Percentiles rank a stretch among this genome's conserved stretches.
phyloP scores from a whole-genome alignment of 345 rosid species.

The Salix viminalis region DNA sequence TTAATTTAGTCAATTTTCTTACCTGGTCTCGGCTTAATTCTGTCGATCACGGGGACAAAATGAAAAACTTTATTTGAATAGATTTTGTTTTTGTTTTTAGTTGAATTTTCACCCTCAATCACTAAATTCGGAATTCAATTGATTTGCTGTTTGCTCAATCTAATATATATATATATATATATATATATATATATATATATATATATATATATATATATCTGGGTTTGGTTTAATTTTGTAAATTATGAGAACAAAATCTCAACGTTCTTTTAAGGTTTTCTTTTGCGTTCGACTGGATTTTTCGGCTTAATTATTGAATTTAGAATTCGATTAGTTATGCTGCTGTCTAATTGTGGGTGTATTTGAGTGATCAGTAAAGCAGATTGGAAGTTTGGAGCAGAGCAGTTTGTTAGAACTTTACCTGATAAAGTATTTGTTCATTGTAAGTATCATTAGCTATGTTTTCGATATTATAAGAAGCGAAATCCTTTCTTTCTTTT shows the following conservation, averaged over 20 bases:
- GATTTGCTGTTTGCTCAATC: background rate
- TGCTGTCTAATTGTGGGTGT: background rate
- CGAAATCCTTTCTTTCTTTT: background rate
- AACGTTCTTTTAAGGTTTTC: background rate
- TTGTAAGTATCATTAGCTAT: slow-evolving; percentile 42
- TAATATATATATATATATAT: background rate
- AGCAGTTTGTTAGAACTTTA: slow-evolving; percentile 67
- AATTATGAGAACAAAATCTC: background rate
- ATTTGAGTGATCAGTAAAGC: slow-evolving; percentile 47
- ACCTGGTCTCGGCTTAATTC: background rate
- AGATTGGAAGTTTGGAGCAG: slow-evolving; percentile 94
- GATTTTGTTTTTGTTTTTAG: background rate
- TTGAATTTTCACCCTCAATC: background rate
- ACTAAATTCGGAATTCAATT: background rate
- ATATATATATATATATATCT: background rate
- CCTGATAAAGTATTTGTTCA: slow-evolving; percentile 85
- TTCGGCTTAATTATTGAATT: background rate
- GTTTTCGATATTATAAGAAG: background rate
- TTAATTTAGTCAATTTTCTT: background rate
- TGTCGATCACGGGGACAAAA: background rate
- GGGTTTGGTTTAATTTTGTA: background rate
- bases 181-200: background rate
- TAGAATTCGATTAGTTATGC: background rate
- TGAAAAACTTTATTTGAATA: background rate
- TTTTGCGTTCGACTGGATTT: background rate